Evolutionary conservation across 2,329 filamentous ascomycete species (phyloP), one percentile per base, ranked within the genome.

Genomic region (Aspergillus spinulosporus): DNA sequence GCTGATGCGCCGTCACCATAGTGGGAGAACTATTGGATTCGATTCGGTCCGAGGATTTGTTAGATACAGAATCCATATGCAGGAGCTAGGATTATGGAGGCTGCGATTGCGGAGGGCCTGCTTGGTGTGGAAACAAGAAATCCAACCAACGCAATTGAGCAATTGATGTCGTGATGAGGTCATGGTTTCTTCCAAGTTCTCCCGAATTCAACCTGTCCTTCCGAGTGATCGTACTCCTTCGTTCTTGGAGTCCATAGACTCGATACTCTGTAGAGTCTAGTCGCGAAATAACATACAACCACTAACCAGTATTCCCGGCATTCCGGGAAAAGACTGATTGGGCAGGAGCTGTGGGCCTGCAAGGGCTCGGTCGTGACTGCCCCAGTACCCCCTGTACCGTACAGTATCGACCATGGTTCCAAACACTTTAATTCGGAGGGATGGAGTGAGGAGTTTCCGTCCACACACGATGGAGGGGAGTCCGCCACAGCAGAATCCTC

Each of bases 321-420:
- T 43, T 49, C n/a, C 15, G 49, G 57, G 26, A 28, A 14, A 55
- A 46, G 54, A 57, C 59, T 62, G 47, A 60, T 56, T 47, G 60
- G 59, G 36, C 47, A 28, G 31, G 5, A 3, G 11, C 15, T 54
- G 57, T 59, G 62, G 55, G 49, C 31, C 56, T 62, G 62, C 58
- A 64, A 65, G 58, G 59, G 59, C 26, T 28, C 26, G 26, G 26
- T 28, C 26, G 26, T 28, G 26, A 28, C 26, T 28, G 42, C 44
- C 53, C 58, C 56, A 50, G 53, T 55, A 28, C 26, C 57, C 39
- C 31, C 51, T 49, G 59, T 63, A 62, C 56, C 26, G 56, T 62
- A 62, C 56, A 47, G 61, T 62, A 63, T 34, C 26, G 32, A 43
- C 61, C 59, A 62, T 59, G 59, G 61, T 54, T 60, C 48, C 14